Percentiles rank a stretch among this genome's conserved stretches.
Conservation (phyloP, 2,329 filamentous ascomycete species). For the Lecanoromycetidae sp. region DNA sequence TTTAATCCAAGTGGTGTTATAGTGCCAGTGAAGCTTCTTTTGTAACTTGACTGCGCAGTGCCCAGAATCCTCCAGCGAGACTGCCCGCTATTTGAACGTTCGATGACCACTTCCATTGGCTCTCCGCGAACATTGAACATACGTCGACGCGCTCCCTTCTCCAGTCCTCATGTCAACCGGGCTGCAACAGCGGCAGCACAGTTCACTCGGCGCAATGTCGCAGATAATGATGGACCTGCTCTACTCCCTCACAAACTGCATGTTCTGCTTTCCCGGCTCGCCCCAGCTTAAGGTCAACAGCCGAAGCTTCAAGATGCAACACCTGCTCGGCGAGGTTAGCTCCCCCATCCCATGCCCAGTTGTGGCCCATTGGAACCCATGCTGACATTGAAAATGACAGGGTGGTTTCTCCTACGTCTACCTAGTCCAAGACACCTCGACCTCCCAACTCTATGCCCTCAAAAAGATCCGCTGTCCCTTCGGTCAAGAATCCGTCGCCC, state of each 20-base stretch:
- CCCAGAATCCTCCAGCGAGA: no score
- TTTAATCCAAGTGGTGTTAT: no score
- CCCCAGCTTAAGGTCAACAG: conserved; percentile 92
- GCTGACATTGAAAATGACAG: conserved; percentile 31
- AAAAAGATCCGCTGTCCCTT: conserved; percentile 99
- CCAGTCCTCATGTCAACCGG: conserved; percentile 7
- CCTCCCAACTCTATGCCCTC: conserved; percentile 75
- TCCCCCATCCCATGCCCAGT: neutral
- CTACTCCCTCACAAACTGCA: conserved; percentile 85
- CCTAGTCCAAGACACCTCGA: conserved; percentile 82
- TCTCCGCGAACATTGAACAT: no score
- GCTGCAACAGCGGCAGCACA: conserved; percentile 10
- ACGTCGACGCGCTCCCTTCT: neutral
- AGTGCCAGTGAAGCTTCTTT: no score
- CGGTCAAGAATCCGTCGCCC: conserved; percentile 86
- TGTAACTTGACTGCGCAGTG: no score
- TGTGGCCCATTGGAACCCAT: neutral
- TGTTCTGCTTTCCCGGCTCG: conserved; percentile 90
- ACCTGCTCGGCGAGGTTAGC: conserved; percentile 76
- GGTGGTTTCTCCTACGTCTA: conserved; percentile 99
- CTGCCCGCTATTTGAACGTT: no score
- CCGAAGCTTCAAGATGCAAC: conserved; percentile 88
- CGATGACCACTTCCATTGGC: no score
- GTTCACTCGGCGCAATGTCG: conserved; percentile 46
- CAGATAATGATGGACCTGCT: conserved; percentile 78